Evolutionary conservation across 805 yeast species (phyloP), one percentile per base, ranked within the genome.

Genomic region (Komagataella phaffii): DNA sequence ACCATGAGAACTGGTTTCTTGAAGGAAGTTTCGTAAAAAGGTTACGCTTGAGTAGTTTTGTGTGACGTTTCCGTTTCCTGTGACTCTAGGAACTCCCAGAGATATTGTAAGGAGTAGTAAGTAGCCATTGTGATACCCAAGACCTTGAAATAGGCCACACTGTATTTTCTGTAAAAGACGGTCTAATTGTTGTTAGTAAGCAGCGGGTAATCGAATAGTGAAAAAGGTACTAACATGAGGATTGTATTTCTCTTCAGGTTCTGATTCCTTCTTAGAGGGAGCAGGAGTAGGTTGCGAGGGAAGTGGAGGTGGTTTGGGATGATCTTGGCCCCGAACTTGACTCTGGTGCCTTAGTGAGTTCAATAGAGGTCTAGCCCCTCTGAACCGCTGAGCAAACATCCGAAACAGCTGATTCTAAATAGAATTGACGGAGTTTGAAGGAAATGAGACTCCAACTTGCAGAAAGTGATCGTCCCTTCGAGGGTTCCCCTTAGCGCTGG

Each of bases 81-180:
- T 1, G 21, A 21, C 21, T 72, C 80, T 12, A 74, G 62, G 50
- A 54, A 68, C 51, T 64, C 74, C 80, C 76, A 74, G 7, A 72
- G 55, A 48, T 67, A 74, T n/a, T 60, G 60, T 57, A 79, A 54
- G 0, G 72, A 61, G 54, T 74, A 78, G 54, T 73, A 79, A 0
- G 80, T 72, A 2, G 63, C 71, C 50, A 75, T 66, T 5, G 79
- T 71, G 6, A 75, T 51, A 0, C 64, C 64, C 40, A 77, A 61
- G 17, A 76, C 71, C 54, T 74, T 77, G 3, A 70, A 52, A 48
- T 74, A 65, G 1, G 83, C 81, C 21, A 59, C 64, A 1, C 73
- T 75, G 56, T 75, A 71, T 44, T 69, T 70, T 53, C 71, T 65
- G 57, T 78, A 79, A 58, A 79, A 74, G 43, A 61, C 59, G n/a